Conservation (phyloP, 208 protist species). For the Blastocrithidia nonstop region DNA sequence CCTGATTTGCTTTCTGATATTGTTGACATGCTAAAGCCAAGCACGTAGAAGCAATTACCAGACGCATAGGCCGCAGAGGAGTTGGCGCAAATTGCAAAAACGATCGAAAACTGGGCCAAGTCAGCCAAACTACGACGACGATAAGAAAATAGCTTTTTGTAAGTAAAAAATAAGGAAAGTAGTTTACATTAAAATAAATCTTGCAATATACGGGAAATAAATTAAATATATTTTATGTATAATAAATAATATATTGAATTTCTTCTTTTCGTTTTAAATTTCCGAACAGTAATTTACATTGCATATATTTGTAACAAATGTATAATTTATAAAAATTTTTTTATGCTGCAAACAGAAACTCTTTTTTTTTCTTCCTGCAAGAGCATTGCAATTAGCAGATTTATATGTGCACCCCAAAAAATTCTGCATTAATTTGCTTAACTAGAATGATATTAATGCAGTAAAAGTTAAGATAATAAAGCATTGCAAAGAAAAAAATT, state of each 20-base stretch:
- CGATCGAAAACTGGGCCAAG: conserved; percentile 91
- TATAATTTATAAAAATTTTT: too few species aligned
- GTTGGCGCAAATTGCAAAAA: conserved; percentile 69
- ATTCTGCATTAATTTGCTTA: too few species aligned
- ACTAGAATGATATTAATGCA: too few species aligned
- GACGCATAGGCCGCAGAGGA: conserved; percentile 38
- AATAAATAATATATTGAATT: neutral
- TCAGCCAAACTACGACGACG: conserved; percentile 72
- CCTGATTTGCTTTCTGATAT: conserved; percentile 83
- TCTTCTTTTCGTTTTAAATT: conserved; percentile 4
- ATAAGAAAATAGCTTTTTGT: neutral
- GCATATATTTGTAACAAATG: too few species aligned
- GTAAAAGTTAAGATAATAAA: too few species aligned
- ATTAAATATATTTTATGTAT: conserved; percentile 4
- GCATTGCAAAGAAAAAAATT: too few species aligned
- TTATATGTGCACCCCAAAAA: too few species aligned
- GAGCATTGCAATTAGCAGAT: too few species aligned
- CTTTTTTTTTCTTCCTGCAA: too few species aligned
- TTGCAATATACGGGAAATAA: neutral
- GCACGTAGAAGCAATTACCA: conserved; percentile 47
- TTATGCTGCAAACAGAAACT: too few species aligned
- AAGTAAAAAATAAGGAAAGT: conserved; percentile 2
- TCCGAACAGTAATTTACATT: too few species aligned
- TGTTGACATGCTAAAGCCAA: conserved; percentile 84
- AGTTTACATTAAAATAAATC: neutral